A percentile compares a stretch with the other conserved stretches of the same genome.
Evolutionary conservation across 1,139 yeast species (phyloP).

Genomic region (Debaryomycetaceae sp.): DNA sequence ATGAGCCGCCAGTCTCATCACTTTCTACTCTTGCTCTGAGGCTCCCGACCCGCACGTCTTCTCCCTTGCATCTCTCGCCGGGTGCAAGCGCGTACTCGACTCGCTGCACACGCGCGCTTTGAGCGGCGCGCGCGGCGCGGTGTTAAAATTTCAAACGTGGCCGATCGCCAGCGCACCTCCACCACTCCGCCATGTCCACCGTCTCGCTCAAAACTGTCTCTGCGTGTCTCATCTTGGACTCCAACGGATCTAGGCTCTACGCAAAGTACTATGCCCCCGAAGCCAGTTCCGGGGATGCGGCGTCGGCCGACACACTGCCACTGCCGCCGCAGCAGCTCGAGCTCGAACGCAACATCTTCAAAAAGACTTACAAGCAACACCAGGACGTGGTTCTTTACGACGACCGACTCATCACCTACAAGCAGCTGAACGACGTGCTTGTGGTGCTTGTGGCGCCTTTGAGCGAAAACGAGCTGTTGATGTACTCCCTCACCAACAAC

Average conservation of each 20-base stretch:
- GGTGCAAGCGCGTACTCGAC: too few relatives aligned
- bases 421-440: constrained; percentile 75
- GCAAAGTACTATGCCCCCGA: constrained; percentile 72
- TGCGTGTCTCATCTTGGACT: constrained; percentile 76
- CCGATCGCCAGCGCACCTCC: too few relatives aligned
- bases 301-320: constrained; percentile 23
- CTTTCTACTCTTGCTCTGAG: too few relatives aligned
- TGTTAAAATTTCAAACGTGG: too few relatives aligned
- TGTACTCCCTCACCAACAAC: constrained; percentile 75
- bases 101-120: too few relatives aligned
- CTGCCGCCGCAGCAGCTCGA: constrained; percentile 58
- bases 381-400: constrained; percentile 80
- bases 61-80: too few relatives aligned
- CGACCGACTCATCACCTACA: constrained; percentile 74
- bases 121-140: too few relatives aligned
- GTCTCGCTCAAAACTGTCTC: constrained; percentile 74
- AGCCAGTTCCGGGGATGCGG: too few relatives aligned
- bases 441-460: constrained; percentile 67
- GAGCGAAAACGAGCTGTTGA: constrained; percentile 81
- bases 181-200: constrained; percentile 39
- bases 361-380: constrained; percentile 74
- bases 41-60: too few relatives aligned
- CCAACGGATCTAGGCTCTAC: constrained; percentile 73
- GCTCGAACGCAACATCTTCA: constrained; percentile 70
- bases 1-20: too few relatives aligned